phyloP scores from a whole-genome alignment of 805 yeast genomes.

The Lachancea nothofagi region DNA sequence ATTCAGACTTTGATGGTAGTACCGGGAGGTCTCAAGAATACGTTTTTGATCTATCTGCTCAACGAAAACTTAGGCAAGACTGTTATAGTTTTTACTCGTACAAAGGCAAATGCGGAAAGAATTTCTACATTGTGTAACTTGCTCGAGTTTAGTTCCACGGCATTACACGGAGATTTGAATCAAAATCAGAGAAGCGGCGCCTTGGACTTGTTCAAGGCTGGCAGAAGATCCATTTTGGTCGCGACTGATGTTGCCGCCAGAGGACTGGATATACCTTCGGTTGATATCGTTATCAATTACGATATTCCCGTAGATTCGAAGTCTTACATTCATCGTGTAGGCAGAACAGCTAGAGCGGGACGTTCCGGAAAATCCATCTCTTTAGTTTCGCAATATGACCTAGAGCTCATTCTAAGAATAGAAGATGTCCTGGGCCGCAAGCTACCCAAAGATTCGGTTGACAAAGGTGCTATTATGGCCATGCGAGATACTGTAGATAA shows the following conservation, averaged over 20 bases:
- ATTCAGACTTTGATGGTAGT: slow-evolving; percentile 84
- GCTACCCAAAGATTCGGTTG: slow-evolving; percentile 75
- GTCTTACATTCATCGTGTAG: slow-evolving; percentile 93
- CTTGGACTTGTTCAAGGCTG: slow-evolving; percentile 70
- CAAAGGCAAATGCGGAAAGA: slow-evolving; percentile 92
- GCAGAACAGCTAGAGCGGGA: slow-evolving; percentile 97
- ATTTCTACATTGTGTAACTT: slow-evolving; percentile 75
- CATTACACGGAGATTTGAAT: slow-evolving; percentile 87
- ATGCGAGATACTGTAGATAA: slow-evolving; percentile 84
- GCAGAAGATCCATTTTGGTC: slow-evolving; percentile 60
- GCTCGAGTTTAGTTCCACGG: slow-evolving; percentile 83
- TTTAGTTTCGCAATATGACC: slow-evolving; percentile 88
- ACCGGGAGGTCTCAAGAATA: slow-evolving; percentile 89
- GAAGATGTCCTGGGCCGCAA: slow-evolving; percentile 83
- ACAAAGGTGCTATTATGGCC: slow-evolving; percentile 68
- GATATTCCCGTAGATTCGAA: slow-evolving; percentile 89
- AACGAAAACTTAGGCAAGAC: slow-evolving; percentile 84
- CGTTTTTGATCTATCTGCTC: slow-evolving; percentile 72
- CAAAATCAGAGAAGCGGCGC: slow-evolving; percentile 84
- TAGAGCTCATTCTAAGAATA: slow-evolving; percentile 80
- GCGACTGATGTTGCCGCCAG: slow-evolving; percentile 90
- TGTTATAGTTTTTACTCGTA: slow-evolving; percentile 83
- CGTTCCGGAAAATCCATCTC: slow-evolving; percentile 83
- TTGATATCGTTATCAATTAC: slow-evolving; percentile 91
- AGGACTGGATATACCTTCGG: slow-evolving; percentile 90